Evolutionary conservation across 345 rosid genomes (phyloP).

Genomic region (Brassica incana): DNA sequence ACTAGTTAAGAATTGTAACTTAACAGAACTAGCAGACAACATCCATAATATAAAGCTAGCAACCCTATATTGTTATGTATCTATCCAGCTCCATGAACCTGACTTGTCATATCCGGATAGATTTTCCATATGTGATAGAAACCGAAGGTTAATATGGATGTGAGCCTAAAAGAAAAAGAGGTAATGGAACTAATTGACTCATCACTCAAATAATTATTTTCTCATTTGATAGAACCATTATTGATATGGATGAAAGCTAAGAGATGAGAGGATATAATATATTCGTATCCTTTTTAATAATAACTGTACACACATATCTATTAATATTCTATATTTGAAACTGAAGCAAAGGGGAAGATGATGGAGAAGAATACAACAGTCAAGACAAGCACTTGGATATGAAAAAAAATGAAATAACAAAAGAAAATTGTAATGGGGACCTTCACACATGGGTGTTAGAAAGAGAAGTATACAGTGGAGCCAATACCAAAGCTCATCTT

Average conservation of each 20-base stretch:
- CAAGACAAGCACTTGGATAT: conserved; percentile 60
- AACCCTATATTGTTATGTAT: conserved; percentile 9
- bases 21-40: conserved; percentile 7
- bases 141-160: conserved; percentile 5
- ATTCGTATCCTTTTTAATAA: conserved; percentile 23
- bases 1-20: background rate
- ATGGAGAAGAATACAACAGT: conserved; percentile 56
- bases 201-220: conserved; percentile 24
- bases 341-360: conserved; percentile 34
- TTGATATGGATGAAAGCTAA: conserved; percentile 30
- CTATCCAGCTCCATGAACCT: conserved; percentile 33
- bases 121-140: background rate
- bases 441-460: conserved; percentile 77
- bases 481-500: conserved; percentile 51
- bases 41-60: conserved; percentile 15
- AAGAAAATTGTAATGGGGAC: conserved; percentile 65
- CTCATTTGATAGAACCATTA: conserved; percentile 23
- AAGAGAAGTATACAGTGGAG: conserved; percentile 51
- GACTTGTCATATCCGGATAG: conserved; percentile 30
- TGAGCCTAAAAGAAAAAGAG: conserved; percentile 19
- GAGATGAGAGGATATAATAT: conserved; percentile 30
- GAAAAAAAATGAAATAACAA: background rate
- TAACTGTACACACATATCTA: conserved; percentile 21
- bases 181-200: conserved; percentile 28
- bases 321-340: conserved; percentile 18